A percentile compares a stretch with the other conserved stretches of the same genome.
These are phyloP conservation scores for Cetraspora pellucida DNA, from an alignment of 192 early-diverging fungal genomes.

Conservation along the genomic window DNA sequence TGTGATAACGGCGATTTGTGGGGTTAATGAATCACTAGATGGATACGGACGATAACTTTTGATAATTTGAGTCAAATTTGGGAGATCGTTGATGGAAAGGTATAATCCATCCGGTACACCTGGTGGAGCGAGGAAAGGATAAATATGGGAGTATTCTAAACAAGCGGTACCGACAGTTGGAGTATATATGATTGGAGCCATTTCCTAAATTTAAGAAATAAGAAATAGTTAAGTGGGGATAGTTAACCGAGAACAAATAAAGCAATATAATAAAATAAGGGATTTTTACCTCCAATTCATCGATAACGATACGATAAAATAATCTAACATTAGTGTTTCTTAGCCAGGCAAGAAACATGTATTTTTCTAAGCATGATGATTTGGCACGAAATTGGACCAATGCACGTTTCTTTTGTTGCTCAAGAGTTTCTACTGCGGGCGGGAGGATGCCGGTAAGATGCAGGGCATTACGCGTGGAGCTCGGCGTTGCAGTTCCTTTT, in stretches of 20 bases:
- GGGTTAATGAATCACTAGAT: slow-evolving; percentile 54
- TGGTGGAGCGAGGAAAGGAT: slow-evolving; percentile 79
- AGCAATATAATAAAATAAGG: not conserved
- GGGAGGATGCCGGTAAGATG: slow-evolving; percentile 74
- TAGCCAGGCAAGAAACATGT: slow-evolving; percentile 83
- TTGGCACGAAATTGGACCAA: slow-evolving; percentile 70
- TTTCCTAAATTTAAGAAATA: slow-evolving; percentile 52
- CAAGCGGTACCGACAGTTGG: slow-evolving; percentile 86
- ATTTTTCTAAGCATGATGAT: slow-evolving; percentile 75
- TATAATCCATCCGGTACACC: slow-evolving; percentile 83
- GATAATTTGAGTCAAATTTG: slow-evolving; percentile 76
- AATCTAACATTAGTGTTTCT: slow-evolving; percentile 76
- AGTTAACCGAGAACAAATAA: not conserved
- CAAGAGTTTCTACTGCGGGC: slow-evolving; percentile 70
- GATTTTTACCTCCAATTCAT: slow-evolving; percentile 69
- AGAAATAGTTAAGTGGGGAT: not conserved
- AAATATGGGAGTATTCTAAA: slow-evolving; percentile 86
- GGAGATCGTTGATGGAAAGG: slow-evolving; percentile 74
- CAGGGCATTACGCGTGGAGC: slow-evolving; percentile 54
- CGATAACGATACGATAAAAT: slow-evolving; percentile 80
- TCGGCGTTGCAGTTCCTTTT: slow-evolving; percentile 71
- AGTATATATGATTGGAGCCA: slow-evolving; percentile 80
- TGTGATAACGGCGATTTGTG: slow-evolving; percentile 91
- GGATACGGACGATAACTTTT: slow-evolving; percentile 73
- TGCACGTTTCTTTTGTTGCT: slow-evolving; percentile 75